phyloP scores from a whole-genome alignment of 305 asterid species.

The Solanum hybrid region DNA sequence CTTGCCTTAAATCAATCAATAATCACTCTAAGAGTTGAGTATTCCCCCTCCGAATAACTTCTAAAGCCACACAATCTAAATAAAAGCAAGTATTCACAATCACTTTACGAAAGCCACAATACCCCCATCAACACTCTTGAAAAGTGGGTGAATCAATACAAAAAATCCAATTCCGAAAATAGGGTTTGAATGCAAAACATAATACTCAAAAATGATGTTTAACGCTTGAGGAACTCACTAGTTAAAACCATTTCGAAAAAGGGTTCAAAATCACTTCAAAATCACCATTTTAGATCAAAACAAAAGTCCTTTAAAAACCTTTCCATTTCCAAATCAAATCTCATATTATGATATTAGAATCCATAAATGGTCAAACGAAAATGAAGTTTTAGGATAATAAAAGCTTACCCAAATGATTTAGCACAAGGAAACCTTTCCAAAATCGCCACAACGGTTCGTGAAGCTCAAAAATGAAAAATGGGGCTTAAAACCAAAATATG shows the following conservation, averaged over 20 bases:
- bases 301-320: not conserved
- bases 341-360: no score
- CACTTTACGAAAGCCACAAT: not conserved
- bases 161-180: no score
- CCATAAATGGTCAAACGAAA: not conserved
- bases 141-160: not conserved
- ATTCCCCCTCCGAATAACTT: not conserved
- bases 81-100: not conserved
- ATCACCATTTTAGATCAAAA: not conserved
- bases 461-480: not conserved
- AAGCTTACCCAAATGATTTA: not conserved
- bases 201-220: not conserved
- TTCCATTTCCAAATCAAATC: no score
- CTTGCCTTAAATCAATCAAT: not conserved
- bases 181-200: not conserved
- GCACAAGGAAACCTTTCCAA: not conserved
- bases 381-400: not conserved
- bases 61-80: not conserved
- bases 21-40: not conserved
- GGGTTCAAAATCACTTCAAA: not conserved
- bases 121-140: not conserved
- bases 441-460: not conserved
- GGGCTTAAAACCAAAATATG: not conserved
- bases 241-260: no score
- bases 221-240: not conserved